Base-by-base conservation (phyloP, 495 filamentous ascomycete genomes). In the Podospora fimiseda region DNA sequence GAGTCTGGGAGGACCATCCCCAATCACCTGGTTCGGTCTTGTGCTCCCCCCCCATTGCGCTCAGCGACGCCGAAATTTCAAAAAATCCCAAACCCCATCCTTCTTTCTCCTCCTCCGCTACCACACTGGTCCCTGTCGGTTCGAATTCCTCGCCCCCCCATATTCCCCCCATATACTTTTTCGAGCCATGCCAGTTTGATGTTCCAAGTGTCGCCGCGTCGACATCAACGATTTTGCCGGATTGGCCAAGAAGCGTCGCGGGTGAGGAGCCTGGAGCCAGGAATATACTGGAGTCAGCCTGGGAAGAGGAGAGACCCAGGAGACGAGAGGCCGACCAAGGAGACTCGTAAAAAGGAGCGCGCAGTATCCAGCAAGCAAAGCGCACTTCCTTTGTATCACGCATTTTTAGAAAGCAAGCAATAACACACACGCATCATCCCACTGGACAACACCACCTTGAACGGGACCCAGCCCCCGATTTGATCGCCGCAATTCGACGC, bases 111-210 rank as follows among this genome's bases (percentile, higher is more conserved):
- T 61, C 51, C 52, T 42, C 57, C 43, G 55, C 62, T 59, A 46
- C 53, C 57, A 43, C 60, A 57, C 56, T 59, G 53, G 52, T 61
- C 56, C 68, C 62, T 60, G 58, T 57, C 56, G 47, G 49, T 48
- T 52, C 42, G 33, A 42, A 23, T 49, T n/a, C n/a, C n/a, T n/a
- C n/a, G n/a, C n/a, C n/a, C n/a, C n/a, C n/a, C n/a, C n/a, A n/a
- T n/a, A n/a, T n/a, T n/a, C n/a, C 46, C 47, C 57, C 55, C 55
- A 53, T 59, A 9, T 46, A 5, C 43, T 15, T 4, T n/a, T 50
- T 48, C 62, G 63, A 66, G 62, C 60, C 62, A 69, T 67, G 60
- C 56, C 56, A 62, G 52, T 67, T 73, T 64, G 56, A 68, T 60
- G 66, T 53, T 53, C 42, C 51, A 58, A 59, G 52, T 51, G 55